Evolutionary conservation across 2,329 filamentous ascomycete species (phyloP).

Genomic region (Xylaria sp.): DNA sequence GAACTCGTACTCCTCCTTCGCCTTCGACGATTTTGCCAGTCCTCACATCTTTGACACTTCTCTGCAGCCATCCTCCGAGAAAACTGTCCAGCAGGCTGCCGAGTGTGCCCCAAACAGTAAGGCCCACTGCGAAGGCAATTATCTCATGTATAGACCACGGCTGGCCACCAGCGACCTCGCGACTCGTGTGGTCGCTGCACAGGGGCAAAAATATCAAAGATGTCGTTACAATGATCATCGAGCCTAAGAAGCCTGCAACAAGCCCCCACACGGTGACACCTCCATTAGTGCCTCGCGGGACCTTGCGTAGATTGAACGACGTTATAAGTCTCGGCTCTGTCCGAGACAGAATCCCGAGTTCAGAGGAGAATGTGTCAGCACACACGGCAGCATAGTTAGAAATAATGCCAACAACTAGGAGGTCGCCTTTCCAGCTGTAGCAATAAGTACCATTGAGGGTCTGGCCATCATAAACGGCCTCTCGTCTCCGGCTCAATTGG

Average conservation of each 20-base stretch:
- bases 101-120: slow-evolving; percentile 75
- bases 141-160: slow-evolving; percentile 57
- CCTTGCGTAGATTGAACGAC: slow-evolving; percentile 73
- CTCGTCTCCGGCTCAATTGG: slow-evolving; percentile 58
- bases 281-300: slow-evolving; percentile 92
- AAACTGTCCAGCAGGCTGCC: slow-evolving; percentile 89
- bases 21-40: slow-evolving; percentile 91
- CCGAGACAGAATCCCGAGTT: slow-evolving; percentile 87
- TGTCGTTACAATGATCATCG: slow-evolving; percentile 70
- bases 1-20: slow-evolving; percentile 68
- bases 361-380: slow-evolving; percentile 93
- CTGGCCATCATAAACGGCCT: slow-evolving; percentile 45
- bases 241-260: slow-evolving; percentile 74
- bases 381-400: slow-evolving; percentile 90
- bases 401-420: slow-evolving; percentile 69
- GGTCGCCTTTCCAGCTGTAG: slow-evolving; percentile 66
- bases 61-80: slow-evolving; percentile 83
- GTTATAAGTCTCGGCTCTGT: slow-evolving; percentile 84
- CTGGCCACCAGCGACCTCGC: slow-evolving; percentile 49
- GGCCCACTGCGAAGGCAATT: slow-evolving; percentile 55
- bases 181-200: slow-evolving; percentile 56
- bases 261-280: slow-evolving; percentile 82
- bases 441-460: slow-evolving; percentile 51
- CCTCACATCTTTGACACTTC: slow-evolving; percentile 81
- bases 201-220: slow-evolving; percentile 73